Base-by-base conservation (phyloP, 2,329 filamentous ascomycete species). In the Colletotrichum sp. region DNA sequence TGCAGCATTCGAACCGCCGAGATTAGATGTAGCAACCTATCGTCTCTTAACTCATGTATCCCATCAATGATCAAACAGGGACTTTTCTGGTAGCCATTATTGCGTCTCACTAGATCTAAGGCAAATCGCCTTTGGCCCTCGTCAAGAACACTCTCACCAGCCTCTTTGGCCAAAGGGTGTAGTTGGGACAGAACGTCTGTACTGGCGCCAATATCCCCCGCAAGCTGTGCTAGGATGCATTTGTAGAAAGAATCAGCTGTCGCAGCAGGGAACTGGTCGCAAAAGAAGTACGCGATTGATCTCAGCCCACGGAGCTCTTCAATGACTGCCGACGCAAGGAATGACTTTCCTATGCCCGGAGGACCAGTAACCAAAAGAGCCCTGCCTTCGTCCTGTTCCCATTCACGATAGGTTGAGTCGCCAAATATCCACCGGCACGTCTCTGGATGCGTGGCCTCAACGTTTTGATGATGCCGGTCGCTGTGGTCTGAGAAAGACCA, bases 251-350 rank as follows among this genome's bases (percentile, higher is more conserved):
- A 32, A 8, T 25, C 18, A 15, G n/a, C 13, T 36, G 8, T 32
- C 7, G n/a, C 30, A 5, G n/a, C n/a, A 1, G 4, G n/a, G 4
- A 1, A 15, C 6, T 8, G 58, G 3, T 32, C 30, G 30, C 58
- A 34, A 32, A 61, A 61, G 6, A 30, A 16, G 32, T 61, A 61
- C 58, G 58, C 18, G 10, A 61, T n/a, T 12, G 32, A 15, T 12
- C 28, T 30, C 32, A 15, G 10, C 28, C 28, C n/a, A 16, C n/a
- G 30, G 10, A 61, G 58, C 18, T 61, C 28, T 25, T 34, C 30
- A 9, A 61, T 36, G n/a, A 36, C 4, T 22, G 32, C 58, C 2
- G 58, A 62, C 30, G 58, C 30, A 15, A 62, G n/a, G 30, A 36
- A 3, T 15, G 58, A 62, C 58, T 62, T 62, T 22, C 58, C 58